Evolutionary conservation across 2,329 filamentous ascomycete genomes (phyloP).

Genomic region (Malbranchea zuffiana): DNA sequence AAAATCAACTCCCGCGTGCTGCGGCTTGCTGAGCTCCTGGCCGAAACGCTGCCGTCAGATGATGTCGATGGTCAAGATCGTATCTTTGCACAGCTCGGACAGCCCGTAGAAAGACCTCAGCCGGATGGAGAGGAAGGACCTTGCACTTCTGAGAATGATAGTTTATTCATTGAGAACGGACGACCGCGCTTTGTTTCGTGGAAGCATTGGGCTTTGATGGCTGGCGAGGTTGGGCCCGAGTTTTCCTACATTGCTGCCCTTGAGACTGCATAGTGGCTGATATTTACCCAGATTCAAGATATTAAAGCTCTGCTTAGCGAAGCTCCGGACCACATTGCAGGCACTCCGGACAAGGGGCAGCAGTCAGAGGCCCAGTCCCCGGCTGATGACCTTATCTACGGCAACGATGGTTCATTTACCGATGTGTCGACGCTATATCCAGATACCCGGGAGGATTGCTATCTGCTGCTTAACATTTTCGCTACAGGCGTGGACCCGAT

Average conservation of each 20-base stretch:
- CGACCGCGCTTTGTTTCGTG: slow-evolving; percentile 13
- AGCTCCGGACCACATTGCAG: neutral
- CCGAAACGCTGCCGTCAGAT: neutral
- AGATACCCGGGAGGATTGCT: neutral
- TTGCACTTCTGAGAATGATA: too few relatives aligned
- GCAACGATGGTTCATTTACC: neutral
- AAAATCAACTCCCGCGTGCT: too few relatives aligned
- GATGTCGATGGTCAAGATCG: too few relatives aligned
- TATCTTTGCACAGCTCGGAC: too few relatives aligned
- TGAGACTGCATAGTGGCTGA: neutral
- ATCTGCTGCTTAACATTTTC: neutral
- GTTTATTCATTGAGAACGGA: slow-evolving; percentile 8
- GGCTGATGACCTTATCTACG: neutral
- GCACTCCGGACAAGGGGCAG: too few relatives aligned
- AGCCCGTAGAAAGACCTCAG: neutral
- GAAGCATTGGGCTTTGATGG: slow-evolving; percentile 12
- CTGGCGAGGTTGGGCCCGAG: slow-evolving; percentile 11
- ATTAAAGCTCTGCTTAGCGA: slow-evolving; percentile 10
- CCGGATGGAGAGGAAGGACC: slow-evolving; percentile 12
- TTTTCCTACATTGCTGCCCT: neutral
- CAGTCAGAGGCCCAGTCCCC: too few relatives aligned
- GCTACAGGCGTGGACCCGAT: neutral
- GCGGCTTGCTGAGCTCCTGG: neutral
- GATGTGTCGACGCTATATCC: neutral
- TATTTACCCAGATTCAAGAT: slow-evolving; percentile 8